A percentile compares a stretch with the other conserved stretches of the same genome.
phyloP scores from a whole-genome alignment of 805 yeast genomes.

The Wilhelminamyces savonicus region DNA sequence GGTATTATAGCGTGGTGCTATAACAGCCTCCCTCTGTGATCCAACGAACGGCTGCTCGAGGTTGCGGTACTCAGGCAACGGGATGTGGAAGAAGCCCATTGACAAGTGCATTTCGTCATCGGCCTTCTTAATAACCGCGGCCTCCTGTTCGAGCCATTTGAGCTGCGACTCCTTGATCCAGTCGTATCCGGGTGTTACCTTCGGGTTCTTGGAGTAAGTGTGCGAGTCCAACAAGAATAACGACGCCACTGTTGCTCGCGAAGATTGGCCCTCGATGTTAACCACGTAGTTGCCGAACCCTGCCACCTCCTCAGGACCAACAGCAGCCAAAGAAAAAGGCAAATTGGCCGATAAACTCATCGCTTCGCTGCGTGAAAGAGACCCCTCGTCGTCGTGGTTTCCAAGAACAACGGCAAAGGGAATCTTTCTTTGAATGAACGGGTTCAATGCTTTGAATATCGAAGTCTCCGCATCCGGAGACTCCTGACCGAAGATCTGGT shows the following conservation, averaged over 20 bases:
- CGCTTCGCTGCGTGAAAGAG: conserved; percentile 50
- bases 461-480: conserved; percentile 82
- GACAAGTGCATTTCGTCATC: conserved; percentile 42
- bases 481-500: conserved; percentile 77
- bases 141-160: conserved; percentile 41
- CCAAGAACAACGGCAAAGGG: conserved; percentile 89
- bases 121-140: conserved; percentile 19
- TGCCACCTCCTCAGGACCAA: conserved; percentile 61
- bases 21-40: conserved; percentile 58
- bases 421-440: conserved; percentile 58
- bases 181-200: conserved; percentile 73
- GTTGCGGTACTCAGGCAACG: conserved; percentile 76
- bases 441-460: conserved; percentile 66
- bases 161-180: conserved; percentile 72
- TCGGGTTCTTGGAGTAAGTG: conserved; percentile 62
- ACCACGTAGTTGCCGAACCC: conserved; percentile 79
- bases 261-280: conserved; percentile 39
- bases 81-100: conserved; percentile 94
- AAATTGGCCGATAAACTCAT: conserved; percentile 50
- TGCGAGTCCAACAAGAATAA: conserved; percentile 84
- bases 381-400: conserved; percentile 91
- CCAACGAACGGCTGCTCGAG: conserved; percentile 51
- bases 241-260: conserved; percentile 40
- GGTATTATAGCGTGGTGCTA: conserved; percentile 70
- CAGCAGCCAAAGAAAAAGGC: conserved; percentile 60